Evolutionary conservation across 352 stramenopile species (phyloP).

Genomic region (Hyaloperonospora arabidopsidis): DNA sequence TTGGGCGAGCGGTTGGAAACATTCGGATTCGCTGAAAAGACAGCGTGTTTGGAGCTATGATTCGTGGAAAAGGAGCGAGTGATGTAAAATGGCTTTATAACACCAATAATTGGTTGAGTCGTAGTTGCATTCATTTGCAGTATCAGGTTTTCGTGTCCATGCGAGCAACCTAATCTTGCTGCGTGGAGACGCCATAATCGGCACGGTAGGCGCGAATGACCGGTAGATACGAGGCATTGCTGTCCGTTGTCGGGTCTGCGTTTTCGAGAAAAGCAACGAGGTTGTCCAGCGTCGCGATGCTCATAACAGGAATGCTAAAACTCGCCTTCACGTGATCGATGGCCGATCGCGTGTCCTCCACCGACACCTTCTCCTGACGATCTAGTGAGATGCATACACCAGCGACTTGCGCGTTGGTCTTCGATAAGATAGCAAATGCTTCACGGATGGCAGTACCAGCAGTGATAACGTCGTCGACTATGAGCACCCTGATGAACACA

Average conservation of each 20-base stretch:
- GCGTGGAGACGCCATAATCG: slow-evolving; percentile 60
- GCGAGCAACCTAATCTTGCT: slow-evolving; percentile 6
- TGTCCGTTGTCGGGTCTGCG: slow-evolving; percentile 30
- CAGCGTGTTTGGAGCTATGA: not conserved
- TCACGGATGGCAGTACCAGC: slow-evolving; percentile 97
- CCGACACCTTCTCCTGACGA: slow-evolving; percentile 93
- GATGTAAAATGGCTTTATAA: too few species aligned
- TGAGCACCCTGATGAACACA: slow-evolving; percentile 77
- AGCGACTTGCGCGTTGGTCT: slow-evolving; percentile 88
- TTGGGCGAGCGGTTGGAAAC: slow-evolving; percentile 9
- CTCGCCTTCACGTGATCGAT: slow-evolving; percentile 90
- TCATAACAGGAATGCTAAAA: slow-evolving; percentile 89
- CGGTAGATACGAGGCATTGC: slow-evolving; percentile 52
- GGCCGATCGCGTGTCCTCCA: slow-evolving; percentile 88
- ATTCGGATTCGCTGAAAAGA: slow-evolving; percentile 6
- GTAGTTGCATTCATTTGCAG: too few species aligned
- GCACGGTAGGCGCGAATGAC: slow-evolving; percentile 72
- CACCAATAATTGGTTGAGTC: too few species aligned
- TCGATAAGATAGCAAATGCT: slow-evolving; percentile 86
- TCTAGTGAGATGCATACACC: slow-evolving; percentile 97
- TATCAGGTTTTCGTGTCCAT: too few species aligned
- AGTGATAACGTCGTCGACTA: slow-evolving; percentile 99
- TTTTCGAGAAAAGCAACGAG: slow-evolving; percentile 87
- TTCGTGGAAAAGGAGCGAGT: slow-evolving; percentile 5
- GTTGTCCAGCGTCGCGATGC: slow-evolving; percentile 91